These are phyloP conservation scores for Aspergillus hiratsukae DNA, from an alignment of 2,329 filamentous ascomycete genomes.

Conservation along the genomic window DNA sequence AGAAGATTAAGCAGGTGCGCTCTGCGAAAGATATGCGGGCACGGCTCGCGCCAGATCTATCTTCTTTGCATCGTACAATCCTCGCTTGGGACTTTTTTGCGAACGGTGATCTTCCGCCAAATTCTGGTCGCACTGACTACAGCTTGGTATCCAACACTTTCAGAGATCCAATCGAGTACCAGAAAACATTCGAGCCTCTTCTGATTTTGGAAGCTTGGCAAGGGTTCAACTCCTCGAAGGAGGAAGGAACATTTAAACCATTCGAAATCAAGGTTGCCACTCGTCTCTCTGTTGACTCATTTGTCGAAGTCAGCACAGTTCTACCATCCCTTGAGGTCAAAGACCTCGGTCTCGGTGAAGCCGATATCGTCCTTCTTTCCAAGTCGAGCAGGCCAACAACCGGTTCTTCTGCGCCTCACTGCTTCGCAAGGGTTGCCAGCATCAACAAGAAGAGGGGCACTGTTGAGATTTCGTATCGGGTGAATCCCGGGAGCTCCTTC, in stretches of 20 bases:
- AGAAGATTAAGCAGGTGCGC: constrained; percentile 74
- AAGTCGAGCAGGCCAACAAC: constrained; percentile 66
- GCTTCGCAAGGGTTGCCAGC: constrained; percentile 77
- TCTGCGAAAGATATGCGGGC: constrained; percentile 93
- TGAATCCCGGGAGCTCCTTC: constrained; percentile 63
- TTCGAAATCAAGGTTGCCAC: constrained; percentile 87
- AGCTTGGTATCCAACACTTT: constrained; percentile 74
- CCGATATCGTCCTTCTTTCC: constrained; percentile 85
- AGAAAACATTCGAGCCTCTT: constrained; percentile 83
- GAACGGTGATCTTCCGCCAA: constrained; percentile 76
- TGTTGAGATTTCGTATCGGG: constrained; percentile 79
- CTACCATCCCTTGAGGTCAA: constrained; percentile 67
- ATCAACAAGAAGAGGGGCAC: constrained; percentile 75
- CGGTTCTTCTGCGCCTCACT: constrained; percentile 65
- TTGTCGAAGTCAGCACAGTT: constrained; percentile 82
- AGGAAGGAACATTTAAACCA: constrained; percentile 73
- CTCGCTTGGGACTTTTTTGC: constrained; percentile 96
- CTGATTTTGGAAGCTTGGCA: constrained; percentile 94
- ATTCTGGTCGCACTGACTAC: constrained; percentile 64
- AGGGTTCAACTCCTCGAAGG: constrained; percentile 81
- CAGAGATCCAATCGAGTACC: constrained; percentile 70
- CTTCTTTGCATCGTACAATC: constrained; percentile 76
- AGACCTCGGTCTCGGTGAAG: constrained; percentile 70
- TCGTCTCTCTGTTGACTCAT: constrained; percentile 85
- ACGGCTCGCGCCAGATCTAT: constrained; percentile 82